A percentile compares a stretch with the other conserved stretches of the same genome.
Evolutionary conservation across 305 asterid species (phyloP).

Genomic region (Fraxinus latifolia): DNA sequence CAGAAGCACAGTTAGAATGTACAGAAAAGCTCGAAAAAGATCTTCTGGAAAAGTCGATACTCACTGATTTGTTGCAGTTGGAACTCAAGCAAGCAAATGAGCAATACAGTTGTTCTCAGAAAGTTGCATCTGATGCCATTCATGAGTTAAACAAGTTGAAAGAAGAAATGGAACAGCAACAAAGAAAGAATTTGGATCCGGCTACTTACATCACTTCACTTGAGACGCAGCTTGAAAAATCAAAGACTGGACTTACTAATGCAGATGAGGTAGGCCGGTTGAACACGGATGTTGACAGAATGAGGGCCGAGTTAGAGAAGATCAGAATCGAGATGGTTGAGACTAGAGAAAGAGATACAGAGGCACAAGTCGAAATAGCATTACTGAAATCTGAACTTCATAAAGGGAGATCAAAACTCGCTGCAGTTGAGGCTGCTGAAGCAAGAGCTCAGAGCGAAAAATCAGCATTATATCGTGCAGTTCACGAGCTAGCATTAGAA

Average conservation of each 20-base stretch:
- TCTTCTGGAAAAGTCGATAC: slow-evolving; percentile 33
- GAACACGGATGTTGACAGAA: not conserved
- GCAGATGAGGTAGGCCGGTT: slow-evolving; percentile 17
- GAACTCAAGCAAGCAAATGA: slow-evolving; percentile 37
- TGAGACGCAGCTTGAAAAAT: slow-evolving; percentile 34
- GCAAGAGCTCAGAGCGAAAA: slow-evolving; percentile 47
- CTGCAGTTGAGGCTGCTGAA: slow-evolving; percentile 51
- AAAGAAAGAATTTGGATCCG: slow-evolving; percentile 35
- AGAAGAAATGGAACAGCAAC: slow-evolving; percentile 30
- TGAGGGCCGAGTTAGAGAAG: slow-evolving; percentile 37
- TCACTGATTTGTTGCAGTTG: slow-evolving; percentile 27
- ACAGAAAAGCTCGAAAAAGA: slow-evolving; percentile 29
- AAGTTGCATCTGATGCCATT: slow-evolving; percentile 30
- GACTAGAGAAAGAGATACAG: slow-evolving; percentile 37
- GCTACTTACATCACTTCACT: slow-evolving; percentile 27
- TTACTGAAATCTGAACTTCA: slow-evolving; percentile 52
- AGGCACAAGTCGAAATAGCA: slow-evolving; percentile 48
- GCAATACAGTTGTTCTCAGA: slow-evolving; percentile 24
- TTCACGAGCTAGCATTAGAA: slow-evolving; percentile 52
- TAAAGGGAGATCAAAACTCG: slow-evolving; percentile 40
- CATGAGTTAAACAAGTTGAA: slow-evolving; percentile 30
- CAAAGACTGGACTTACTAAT: slow-evolving; percentile 23
- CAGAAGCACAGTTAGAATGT: not conserved
- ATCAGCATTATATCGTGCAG: slow-evolving; percentile 41
- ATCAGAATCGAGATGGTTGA: not conserved